Conservation (phyloP, 164 flowering plant genomes). For the Pachysandra terminalis region DNA sequence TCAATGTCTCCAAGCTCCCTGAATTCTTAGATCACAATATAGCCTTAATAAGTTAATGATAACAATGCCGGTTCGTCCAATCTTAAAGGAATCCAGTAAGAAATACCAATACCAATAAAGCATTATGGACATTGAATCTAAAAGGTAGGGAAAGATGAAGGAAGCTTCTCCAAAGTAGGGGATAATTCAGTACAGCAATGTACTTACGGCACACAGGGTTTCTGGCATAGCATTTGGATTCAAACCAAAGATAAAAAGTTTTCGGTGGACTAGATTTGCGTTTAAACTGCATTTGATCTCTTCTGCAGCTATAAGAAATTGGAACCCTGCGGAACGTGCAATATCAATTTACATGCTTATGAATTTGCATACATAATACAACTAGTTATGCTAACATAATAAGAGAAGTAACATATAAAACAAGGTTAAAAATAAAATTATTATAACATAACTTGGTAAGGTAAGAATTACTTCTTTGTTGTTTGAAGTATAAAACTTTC, state of each 20-base stretch:
- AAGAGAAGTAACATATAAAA: too few species aligned
- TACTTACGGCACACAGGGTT: constrained; percentile 88
- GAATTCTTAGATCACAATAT: constrained; percentile 45
- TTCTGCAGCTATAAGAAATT: constrained; percentile 65
- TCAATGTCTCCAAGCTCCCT: constrained; percentile 69
- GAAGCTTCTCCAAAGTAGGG: not conserved
- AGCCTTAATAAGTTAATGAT: constrained; percentile 4
- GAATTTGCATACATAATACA: constrained; percentile 63
- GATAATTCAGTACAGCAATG: constrained; percentile 26
- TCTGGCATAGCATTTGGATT: constrained; percentile 73
- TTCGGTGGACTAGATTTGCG: constrained; percentile 75
- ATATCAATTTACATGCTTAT: constrained; percentile 62
- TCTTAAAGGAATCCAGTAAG: not conserved
- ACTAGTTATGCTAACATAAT: too few species aligned
- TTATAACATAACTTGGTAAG: too few species aligned
- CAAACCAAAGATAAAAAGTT: constrained; percentile 85
- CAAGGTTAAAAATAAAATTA: too few species aligned
- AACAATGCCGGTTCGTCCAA: constrained; percentile 1
- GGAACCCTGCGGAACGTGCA: constrained; percentile 63
- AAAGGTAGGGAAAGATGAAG: not conserved
- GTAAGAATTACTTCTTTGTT: too few species aligned
- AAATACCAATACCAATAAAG: not conserved
- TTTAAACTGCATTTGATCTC: constrained; percentile 64
- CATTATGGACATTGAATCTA: not conserved
- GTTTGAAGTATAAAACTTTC: too few species aligned